Evolutionary conservation across 2,329 filamentous ascomycete species (phyloP), one percentile per base, ranked within the genome.

Genomic region (Fusarium sp.): DNA sequence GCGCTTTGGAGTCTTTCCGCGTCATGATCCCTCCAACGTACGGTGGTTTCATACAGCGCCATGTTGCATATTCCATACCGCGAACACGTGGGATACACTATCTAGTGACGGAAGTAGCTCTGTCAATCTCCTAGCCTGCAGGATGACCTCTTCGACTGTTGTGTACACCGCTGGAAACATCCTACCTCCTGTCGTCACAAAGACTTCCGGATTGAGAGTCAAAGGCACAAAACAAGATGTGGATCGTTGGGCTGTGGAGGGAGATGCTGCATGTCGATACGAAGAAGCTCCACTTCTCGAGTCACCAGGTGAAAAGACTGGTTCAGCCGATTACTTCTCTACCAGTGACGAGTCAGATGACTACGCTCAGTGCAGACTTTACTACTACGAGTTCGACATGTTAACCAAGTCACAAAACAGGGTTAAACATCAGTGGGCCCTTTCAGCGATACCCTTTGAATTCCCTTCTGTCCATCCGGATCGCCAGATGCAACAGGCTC

Each of bases 51-150:
- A 90, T 76, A 91, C 89, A 0, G 84, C 85, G 13, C 82, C 88
- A 7, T 92, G 88, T 70, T 88, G 88, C 70, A 90, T 92, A 44
- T 91, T 92, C 64, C 90, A 92, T 71, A 91, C 89, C 0, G 90
- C 88, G 1, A 92, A 91, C 68, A 86, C 87, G 3, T 93, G 90
- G 90, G 88, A 92, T 52, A 59, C 56, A 14, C 25, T 10, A 0
- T n/a, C 25, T 7, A 20, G 11, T 1, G 8, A 45, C 0, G 25
- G 19, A 2, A 23, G 25, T 1, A n/a, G 2, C 1, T 58, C 46
- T 7, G 87, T 92, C 6, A 88, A 89, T 70, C 84, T 92, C 72
- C 80, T 92, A 2, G 87, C 85, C 3, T 92, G 90, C 67, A 85
- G 90, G 5, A 79, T 92, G 41, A 92, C 88, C 2, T 90, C 88